Base-by-base conservation (phyloP, 2,329 filamentous ascomycete species). In the Rhytidhysteron rufulum region DNA sequence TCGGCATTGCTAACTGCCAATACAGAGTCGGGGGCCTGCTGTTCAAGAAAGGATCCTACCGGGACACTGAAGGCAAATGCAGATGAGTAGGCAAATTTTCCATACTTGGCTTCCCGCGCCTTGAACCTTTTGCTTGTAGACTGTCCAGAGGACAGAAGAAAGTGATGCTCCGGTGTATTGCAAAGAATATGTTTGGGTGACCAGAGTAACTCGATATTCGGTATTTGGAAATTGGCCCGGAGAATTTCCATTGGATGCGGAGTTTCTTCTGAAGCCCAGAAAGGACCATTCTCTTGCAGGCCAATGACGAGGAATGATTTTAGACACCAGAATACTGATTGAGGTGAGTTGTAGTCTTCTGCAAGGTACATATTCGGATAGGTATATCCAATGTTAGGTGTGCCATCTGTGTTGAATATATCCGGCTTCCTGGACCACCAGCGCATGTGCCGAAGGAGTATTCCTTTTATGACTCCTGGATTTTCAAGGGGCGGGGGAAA, bases 281-380 rank as follows among this genome's bases (percentile, higher is more conserved):
- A 75, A 0, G 54, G 45, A 24, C 69, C 50, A 0, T 55, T 41
- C 1, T 46, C 45, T 0, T 53, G 34, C 0, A 75, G 39, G 0
- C 53, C 54, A 1, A 70, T 47, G 0, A 58, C 59, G 1, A 72
- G 54, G 1, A 75, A 56, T 0, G 65, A 62, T 37, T 75, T 75
- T 3, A 75, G 51, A n/a, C 60, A 67, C 72, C 72, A 75, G 46
- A 74, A 75, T 0, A 63, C 56, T 0, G 71, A 74, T 45, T 75
- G 72, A 0, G 72, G 71, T 1, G 72, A 75, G 48, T 75, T 75
- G 46, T 76, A 75, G 42, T 73, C 68, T 45, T 76, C 73, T 9
- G 55, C 54, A 60, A 75, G 62, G 44, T 66, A 74, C 69, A 73
- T 72, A 42, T 75, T 75, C n/a, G 55, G 52, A 27, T 58, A 62